Evolutionary conservation across 805 yeast genomes (phyloP), one percentile per base, ranked within the genome.

Genomic region (Tetrapisispora taiwanensis): DNA sequence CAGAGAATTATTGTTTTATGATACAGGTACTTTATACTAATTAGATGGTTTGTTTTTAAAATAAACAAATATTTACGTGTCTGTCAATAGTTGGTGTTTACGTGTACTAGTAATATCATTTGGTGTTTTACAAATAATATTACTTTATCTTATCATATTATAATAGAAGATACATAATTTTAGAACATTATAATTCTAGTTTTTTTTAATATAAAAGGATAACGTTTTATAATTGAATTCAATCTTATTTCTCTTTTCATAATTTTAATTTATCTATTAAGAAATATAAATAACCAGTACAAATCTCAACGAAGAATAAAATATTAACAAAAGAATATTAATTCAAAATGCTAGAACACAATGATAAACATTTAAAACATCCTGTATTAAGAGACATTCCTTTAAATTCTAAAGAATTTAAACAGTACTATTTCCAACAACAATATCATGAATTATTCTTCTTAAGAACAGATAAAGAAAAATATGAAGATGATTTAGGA

Each of bases 311-410:
- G 10, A n/a, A 8, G 19, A 31, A 31, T 14, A 31, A 8, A 4
- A 31, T 31, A 31, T 31, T 15, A 31, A 4, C 3, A 31, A 4
- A 4, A n/a, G 15, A 18, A 28, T 13, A 8, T 3, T 12, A 18
- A 27, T 27, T 22, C 30, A 28, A 36, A 28, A 37, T 37, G 40
- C 27, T 37, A 37, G 40, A 37, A 8, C 26, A 37, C 32, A 20
- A 20, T 9, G 28, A 38, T 20, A 38, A 38, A 14, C 41, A 38
- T 30, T 30, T 38, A 4, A 38, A 28, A 20, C 18, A 38, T 13
- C 41, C 41, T n/a, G 34, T 30, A 10, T 26, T 38, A 7, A 38
- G 41, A 9, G 41, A 38, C 13, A 38, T 38, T n/a, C 41, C 41
- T 13, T 30, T 30, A n/a, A 38, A 38, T 20, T 19, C 7, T 9